phyloP scores from a whole-genome alignment of 2,329 filamentous ascomycete genomes.

The Trematosphaeria pertusa region DNA sequence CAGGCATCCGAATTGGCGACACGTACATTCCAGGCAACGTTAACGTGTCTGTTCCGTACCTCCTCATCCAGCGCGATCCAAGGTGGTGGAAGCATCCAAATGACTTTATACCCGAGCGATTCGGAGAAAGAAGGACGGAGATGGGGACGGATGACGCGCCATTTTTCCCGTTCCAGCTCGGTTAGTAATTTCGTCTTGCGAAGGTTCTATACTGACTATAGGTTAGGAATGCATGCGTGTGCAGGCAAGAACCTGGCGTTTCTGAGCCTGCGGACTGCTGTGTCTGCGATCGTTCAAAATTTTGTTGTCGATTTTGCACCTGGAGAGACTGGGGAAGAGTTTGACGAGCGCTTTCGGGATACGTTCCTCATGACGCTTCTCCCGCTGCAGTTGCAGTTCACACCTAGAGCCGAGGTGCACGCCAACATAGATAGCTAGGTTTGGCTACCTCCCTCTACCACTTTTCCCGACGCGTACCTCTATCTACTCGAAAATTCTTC shows the following conservation, averaged over 20 bases:
- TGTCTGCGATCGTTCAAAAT: slow-evolving; percentile 3
- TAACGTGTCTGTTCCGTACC: slow-evolving; percentile 5
- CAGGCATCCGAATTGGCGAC: slow-evolving; percentile 28
- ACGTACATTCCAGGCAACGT: slow-evolving; percentile 2
- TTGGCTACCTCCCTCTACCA: too few relatives aligned
- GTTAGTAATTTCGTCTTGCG: background rate
- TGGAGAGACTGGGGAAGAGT: slow-evolving; percentile 16
- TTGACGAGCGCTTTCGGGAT: slow-evolving; percentile 15
- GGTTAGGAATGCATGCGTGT: slow-evolving; percentile 11
- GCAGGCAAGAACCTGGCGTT: slow-evolving; percentile 17
- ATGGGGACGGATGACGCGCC: slow-evolving; percentile 11
- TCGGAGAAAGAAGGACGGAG: slow-evolving; percentile 10
- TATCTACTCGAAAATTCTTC: slow-evolving; percentile 24
- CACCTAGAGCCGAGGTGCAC: background rate
- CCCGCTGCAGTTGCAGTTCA: slow-evolving; percentile 25
- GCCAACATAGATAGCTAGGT: too few relatives aligned
- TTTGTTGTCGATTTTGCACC: slow-evolving; percentile 18
- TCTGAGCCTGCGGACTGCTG: slow-evolving; percentile 9
- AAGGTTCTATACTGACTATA: background rate
- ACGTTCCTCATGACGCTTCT: slow-evolving; percentile 16
- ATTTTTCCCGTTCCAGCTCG: slow-evolving; percentile 9
- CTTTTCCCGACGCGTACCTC: too few relatives aligned
- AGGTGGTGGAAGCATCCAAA: slow-evolving; percentile 7
- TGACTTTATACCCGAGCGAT: slow-evolving; percentile 17
- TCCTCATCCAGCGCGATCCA: slow-evolving; percentile 4